Evolutionary conservation across 176 grass and related monocot genomes (phyloP).

Genomic region (Secale cereale): DNA sequence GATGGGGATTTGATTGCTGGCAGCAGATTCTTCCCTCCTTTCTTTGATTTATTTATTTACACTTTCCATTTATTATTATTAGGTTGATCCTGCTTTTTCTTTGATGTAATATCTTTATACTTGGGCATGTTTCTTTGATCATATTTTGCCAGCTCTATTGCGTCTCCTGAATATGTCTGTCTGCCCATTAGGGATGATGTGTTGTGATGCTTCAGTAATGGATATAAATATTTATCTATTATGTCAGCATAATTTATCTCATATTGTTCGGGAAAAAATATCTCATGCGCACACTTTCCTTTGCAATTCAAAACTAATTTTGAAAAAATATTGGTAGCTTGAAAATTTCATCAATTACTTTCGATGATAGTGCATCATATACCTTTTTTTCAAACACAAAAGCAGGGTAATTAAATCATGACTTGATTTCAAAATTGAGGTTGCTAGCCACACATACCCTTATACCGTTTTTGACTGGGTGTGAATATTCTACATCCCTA

Average conservation of each 20-base stretch:
- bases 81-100: no score
- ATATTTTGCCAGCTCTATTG: neutral
- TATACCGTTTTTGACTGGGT: neutral
- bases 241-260: neutral
- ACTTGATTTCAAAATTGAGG: neutral
- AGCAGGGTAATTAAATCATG: neutral
- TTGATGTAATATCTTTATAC: no score
- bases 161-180: neutral
- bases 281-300: neutral
- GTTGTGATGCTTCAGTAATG: no score
- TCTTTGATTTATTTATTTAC: neutral
- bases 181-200: no score
- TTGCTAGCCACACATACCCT: neutral
- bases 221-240: no score
- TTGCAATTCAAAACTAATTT: neutral
- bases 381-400: neutral
- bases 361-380: no score
- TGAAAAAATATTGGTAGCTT: neutral
- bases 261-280: neutral
- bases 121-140: neutral
- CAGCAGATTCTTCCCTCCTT: neutral
- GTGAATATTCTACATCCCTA: neutral
- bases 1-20: neutral
- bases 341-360: neutral
- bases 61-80: conserved; percentile 1